Evolutionary conservation across 78 protist genomes (phyloP).

Genomic region (Dictyostelium intermedium): DNA sequence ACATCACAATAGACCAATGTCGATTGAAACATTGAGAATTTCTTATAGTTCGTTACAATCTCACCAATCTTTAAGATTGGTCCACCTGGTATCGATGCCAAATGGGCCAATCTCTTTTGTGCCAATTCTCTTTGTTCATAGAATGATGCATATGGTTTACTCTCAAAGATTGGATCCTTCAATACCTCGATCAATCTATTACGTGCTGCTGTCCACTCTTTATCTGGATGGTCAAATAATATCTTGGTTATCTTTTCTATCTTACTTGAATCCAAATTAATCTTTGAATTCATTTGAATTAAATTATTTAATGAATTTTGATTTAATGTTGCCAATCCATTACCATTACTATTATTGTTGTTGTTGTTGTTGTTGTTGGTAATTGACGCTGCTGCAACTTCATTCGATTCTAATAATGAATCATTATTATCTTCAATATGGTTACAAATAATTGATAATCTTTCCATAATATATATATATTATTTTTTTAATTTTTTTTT

Average conservation of each 20-base stretch:
- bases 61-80: slow-evolving; percentile 5
- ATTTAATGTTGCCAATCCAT: background rate
- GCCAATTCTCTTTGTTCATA: slow-evolving; percentile 41
- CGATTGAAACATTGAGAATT: slow-evolving; percentile 39
- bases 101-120: slow-evolving; percentile 15
- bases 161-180: slow-evolving; percentile 70
- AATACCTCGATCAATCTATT: slow-evolving; percentile 23
- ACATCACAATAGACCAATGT: slow-evolving; percentile 41
- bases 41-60: slow-evolving; percentile 4
- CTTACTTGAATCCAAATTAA: slow-evolving; percentile 11
- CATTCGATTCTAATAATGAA: background rate
- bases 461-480: no score
- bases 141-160: slow-evolving; percentile 34
- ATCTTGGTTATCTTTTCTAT: slow-evolving; percentile 10
- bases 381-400: background rate
- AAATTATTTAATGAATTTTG: slow-evolving; percentile 11
- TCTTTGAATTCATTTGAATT: background rate
- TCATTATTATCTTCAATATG: background rate
- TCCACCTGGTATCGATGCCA: background rate
- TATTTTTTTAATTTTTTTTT: background rate
- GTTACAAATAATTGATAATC: slow-evolving; percentile 15
- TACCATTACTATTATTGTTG: background rate
- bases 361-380: background rate
- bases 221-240: slow-evolving; percentile 49
- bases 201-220: background rate